A percentile compares a stretch with the other conserved stretches of the same genome.
phyloP scores from a whole-genome alignment of 164 flowering plant species.

The Sedum album region DNA sequence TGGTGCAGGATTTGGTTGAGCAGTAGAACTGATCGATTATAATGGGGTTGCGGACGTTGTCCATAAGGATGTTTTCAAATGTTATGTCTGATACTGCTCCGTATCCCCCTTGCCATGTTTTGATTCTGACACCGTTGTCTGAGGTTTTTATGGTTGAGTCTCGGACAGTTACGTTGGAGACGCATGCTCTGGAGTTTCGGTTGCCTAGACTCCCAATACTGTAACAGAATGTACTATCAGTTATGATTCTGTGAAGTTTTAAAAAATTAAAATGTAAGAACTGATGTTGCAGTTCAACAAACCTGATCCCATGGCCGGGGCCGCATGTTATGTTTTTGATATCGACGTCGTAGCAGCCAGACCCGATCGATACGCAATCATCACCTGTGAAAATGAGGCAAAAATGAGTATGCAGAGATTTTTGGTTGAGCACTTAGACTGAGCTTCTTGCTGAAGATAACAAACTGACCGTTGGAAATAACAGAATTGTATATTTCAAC shows the following conservation, averaged over 20 bases:
- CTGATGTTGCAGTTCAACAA: neutral
- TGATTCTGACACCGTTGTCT: slow-evolving; percentile 73
- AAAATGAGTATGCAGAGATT: neutral
- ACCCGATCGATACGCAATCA: slow-evolving; percentile 77
- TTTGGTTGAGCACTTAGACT: neutral
- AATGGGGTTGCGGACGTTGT: slow-evolving; percentile 67
- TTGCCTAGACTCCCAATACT: slow-evolving; percentile 89
- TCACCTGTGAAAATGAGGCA: slow-evolving; percentile 42
- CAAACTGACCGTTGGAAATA: slow-evolving; percentile 49
- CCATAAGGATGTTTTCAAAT: slow-evolving; percentile 61
- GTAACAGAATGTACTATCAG: neutral
- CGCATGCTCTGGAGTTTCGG: slow-evolving; percentile 75
- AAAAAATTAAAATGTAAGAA: neutral
- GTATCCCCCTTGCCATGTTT: slow-evolving; percentile 93
- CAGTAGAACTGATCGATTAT: slow-evolving; percentile 84
- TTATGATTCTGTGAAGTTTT: neutral
- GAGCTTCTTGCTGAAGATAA: neutral
- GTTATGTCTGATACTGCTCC: slow-evolving; percentile 55
- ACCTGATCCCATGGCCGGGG: slow-evolving; percentile 95
- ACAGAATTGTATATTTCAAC: slow-evolving; percentile 59
- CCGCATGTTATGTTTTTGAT: slow-evolving; percentile 78
- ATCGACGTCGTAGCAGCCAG: slow-evolving; percentile 64
- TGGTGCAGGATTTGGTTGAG: slow-evolving; percentile 43
- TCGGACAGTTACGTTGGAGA: slow-evolving; percentile 52
- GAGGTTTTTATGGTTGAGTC: slow-evolving; percentile 55